These are phyloP conservation scores for Dactylellina cionopaga DNA, from an alignment of 2,329 filamentous ascomycete species.

Conservation along the genomic window DNA sequence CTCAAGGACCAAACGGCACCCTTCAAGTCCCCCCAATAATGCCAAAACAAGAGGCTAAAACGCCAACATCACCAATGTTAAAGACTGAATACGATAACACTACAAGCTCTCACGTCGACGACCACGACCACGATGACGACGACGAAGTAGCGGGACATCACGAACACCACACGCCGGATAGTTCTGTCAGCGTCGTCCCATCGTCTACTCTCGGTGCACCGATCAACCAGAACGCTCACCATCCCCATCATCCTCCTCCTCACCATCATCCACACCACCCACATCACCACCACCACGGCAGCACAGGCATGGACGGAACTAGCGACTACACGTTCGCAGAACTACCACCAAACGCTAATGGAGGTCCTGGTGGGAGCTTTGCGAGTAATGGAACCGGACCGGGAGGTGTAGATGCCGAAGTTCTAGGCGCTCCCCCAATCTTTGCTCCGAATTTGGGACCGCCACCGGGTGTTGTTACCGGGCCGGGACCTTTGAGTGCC, in stretches of 20 bases:
- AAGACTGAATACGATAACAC: constrained; percentile 47
- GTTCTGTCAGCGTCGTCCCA: constrained; percentile 29
- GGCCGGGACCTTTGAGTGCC: neutral
- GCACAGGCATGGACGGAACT: constrained; percentile 8
- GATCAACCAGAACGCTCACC: neutral
- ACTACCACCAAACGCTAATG: neutral
- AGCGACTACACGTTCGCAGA: constrained; percentile 38
- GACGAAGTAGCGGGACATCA: neutral
- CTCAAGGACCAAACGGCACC: neutral
- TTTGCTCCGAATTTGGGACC: constrained; percentile 17
- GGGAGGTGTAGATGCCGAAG: constrained; percentile 17
- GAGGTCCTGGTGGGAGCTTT: neutral
- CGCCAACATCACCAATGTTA: constrained; percentile 18
- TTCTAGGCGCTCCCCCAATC: constrained; percentile 32
- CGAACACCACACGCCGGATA: constrained; percentile 30
- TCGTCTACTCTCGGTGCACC: too few relatives aligned
- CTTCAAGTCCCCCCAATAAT: neutral
- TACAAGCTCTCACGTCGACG: constrained; percentile 28
- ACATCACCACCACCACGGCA: constrained; percentile 6
- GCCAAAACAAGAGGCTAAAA: constrained; percentile 14
- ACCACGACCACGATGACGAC: constrained; percentile 22
- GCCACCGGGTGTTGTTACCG: constrained; percentile 1
- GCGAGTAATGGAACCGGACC: neutral
- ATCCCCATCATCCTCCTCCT: constrained; percentile 10
- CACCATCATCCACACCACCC: constrained; percentile 16